phyloP scores from a whole-genome alignment of 331 rosid species.

The Telfairia occidentalis region DNA sequence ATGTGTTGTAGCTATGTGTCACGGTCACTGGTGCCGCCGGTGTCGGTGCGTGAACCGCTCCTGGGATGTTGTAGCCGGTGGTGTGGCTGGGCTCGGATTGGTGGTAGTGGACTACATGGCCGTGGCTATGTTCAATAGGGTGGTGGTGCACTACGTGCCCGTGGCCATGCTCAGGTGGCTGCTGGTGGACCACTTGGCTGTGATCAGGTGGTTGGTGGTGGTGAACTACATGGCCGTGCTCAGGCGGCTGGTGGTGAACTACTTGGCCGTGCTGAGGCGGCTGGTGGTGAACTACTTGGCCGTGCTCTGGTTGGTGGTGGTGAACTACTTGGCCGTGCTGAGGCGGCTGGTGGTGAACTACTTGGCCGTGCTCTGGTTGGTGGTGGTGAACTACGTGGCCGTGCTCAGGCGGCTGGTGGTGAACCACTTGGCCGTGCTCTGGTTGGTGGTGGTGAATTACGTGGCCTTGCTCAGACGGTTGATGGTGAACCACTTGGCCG shows the following conservation, averaged over 20 bases:
- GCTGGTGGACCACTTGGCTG: constrained; percentile 20
- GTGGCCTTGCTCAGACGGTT: constrained; percentile 12
- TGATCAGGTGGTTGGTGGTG: constrained; percentile 14
- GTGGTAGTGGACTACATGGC: constrained; percentile 8
- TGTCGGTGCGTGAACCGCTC: neutral
- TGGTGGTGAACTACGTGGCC: constrained; percentile 16
- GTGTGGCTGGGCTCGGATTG: constrained; percentile 27
- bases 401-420: constrained; percentile 10
- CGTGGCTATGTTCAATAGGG: neutral
- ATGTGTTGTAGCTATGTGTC: constrained; percentile 54
- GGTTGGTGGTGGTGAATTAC: constrained; percentile 10
- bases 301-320: neutral
- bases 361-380: neutral
- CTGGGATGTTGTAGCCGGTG: constrained; percentile 28
- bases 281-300: constrained; percentile 7
- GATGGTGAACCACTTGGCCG: constrained; percentile 15
- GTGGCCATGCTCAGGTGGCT: constrained; percentile 4
- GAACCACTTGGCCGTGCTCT: constrained; percentile 17
- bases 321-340: constrained; percentile 9
- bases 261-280: constrained; percentile 9
- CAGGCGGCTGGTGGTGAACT: constrained; percentile 18
- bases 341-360: constrained; percentile 13
- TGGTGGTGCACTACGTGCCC: neutral
- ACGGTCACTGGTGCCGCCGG: constrained; percentile 19
- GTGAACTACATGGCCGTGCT: constrained; percentile 15